Base-by-base conservation (phyloP, 768 basidiomycete species). In the Termitomyces sp. region DNA sequence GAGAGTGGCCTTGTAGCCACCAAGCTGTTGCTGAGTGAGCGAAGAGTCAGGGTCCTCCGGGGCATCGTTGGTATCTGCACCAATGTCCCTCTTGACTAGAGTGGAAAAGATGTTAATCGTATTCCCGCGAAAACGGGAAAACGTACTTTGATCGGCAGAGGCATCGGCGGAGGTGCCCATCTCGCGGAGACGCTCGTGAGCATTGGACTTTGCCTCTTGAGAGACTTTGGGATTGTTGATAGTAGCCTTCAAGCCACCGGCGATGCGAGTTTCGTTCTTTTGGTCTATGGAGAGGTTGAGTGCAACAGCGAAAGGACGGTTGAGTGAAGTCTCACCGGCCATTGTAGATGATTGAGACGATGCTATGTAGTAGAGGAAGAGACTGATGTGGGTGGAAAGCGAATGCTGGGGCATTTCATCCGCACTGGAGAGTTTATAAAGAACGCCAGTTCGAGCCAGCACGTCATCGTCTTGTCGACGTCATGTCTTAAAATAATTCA, bases 171-270 rank as follows among this genome's bases (percentile, higher is more conserved):
- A 57, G 38, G 8, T 63, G 56, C 11, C 67, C 65, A 74, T 68
- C 8, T 73, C 62, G 17, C 78, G 71, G n/a, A 87, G 75, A 11
- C 73, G 71, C 44, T 78, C 68, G 10, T 62, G 62, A 7, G 84
- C 85, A 17, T 74, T 72, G 43, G 72, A 68, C 64, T 83, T 84
- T 0, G 84, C 85, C 58, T 79, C 78, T 0, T 75, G 71, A 4
- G 82, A 83, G 43, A 84, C 81, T 51, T 80, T 74, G 11, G 82
- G 83, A 66, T 87, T 87, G 62, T 77, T 68, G 2, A 84, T 72
- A 9, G 84, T 72, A 10, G 85, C 83, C 64, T 84, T 85, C 59
- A 82, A 71, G 40, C 85, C 84, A 5, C 77, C 81, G 37, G 76
- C 63, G 34, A 69, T 66, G 43, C 35, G 35, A 12, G 49, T 50